These are phyloP conservation scores for Diplodia intermedia DNA, from an alignment of 2,329 filamentous ascomycete species.

Conservation along the genomic window DNA sequence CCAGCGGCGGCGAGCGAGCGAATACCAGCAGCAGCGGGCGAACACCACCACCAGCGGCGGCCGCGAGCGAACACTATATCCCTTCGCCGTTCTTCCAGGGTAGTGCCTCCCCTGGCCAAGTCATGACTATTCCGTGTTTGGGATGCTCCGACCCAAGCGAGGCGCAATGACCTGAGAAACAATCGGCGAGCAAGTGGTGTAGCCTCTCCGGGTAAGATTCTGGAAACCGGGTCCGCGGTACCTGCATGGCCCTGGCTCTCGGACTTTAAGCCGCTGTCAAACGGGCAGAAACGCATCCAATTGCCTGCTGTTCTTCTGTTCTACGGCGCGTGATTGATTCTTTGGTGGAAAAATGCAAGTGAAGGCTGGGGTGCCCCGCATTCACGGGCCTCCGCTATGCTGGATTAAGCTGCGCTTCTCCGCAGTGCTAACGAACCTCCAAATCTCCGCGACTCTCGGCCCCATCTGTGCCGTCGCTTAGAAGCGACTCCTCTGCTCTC, in stretches of 20 bases:
- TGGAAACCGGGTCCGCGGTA: not conserved
- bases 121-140: not conserved
- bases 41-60: no score
- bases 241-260: not conserved
- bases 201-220: not conserved
- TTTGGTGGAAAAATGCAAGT: conserved; percentile 20
- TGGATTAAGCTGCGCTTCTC: not conserved
- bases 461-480: not conserved
- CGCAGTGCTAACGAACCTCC: not conserved
- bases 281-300: conserved; percentile 3
- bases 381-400: not conserved
- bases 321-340: not conserved
- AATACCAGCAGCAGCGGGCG: no score
- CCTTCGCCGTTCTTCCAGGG: no score
- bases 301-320: not conserved
- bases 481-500: not conserved
- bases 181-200: not conserved
- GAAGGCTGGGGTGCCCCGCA: conserved; percentile 11
- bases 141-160: not conserved
- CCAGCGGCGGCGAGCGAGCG: no score
- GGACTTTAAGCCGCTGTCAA: not conserved
- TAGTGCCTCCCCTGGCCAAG: no score
- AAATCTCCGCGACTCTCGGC: not conserved
- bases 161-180: not conserved
- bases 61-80: no score